A percentile compares a stretch with the other conserved stretches of the same genome.
Evolutionary conservation across 805 yeast species (phyloP).

Genomic region (Barnettozyma botsteinii): DNA sequence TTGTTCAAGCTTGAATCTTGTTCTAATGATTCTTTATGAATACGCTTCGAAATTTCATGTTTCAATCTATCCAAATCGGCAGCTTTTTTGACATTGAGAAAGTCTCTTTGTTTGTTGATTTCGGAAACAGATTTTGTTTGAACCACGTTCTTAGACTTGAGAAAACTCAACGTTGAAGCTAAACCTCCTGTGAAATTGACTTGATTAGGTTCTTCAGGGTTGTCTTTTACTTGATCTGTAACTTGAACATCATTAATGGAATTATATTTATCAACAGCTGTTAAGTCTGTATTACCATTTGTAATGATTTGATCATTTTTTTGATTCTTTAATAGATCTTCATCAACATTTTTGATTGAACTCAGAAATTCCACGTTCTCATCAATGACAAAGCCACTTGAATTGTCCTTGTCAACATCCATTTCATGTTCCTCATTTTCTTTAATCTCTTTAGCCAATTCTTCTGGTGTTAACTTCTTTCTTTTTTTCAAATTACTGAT

Average conservation of each 20-base stretch:
- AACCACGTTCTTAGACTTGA: slow-evolving; percentile 19
- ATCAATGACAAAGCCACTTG: slow-evolving; percentile 25
- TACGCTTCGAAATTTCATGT: slow-evolving; percentile 15
- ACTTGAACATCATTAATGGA: neutral
- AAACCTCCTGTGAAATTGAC: slow-evolving; percentile 21
- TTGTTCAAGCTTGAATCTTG: slow-evolving; percentile 16
- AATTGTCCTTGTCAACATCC: slow-evolving; percentile 11
- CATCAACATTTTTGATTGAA: slow-evolving; percentile 15
- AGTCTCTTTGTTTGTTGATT: slow-evolving; percentile 8
- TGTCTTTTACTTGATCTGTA: neutral
- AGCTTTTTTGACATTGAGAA: slow-evolving; percentile 12
- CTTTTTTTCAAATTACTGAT: slow-evolving; percentile 14
- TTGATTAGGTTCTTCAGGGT: slow-evolving; percentile 3
- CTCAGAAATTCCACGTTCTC: slow-evolving; percentile 34
- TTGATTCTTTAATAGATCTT: too few species aligned
- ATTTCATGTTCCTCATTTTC: slow-evolving; percentile 14
- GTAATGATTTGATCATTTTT: too few species aligned
- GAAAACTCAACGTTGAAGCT: slow-evolving; percentile 19
- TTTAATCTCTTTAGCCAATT: slow-evolving; percentile 20
- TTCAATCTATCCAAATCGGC: slow-evolving; percentile 13
- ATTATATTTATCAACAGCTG: neutral
- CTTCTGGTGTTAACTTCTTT: slow-evolving; percentile 15
- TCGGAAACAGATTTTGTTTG: slow-evolving; percentile 9
- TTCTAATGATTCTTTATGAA: slow-evolving; percentile 11
- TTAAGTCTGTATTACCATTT: neutral